phyloP scores from a whole-genome alignment of 1,139 yeast species.

The Spathaspora jeffriesii region DNA sequence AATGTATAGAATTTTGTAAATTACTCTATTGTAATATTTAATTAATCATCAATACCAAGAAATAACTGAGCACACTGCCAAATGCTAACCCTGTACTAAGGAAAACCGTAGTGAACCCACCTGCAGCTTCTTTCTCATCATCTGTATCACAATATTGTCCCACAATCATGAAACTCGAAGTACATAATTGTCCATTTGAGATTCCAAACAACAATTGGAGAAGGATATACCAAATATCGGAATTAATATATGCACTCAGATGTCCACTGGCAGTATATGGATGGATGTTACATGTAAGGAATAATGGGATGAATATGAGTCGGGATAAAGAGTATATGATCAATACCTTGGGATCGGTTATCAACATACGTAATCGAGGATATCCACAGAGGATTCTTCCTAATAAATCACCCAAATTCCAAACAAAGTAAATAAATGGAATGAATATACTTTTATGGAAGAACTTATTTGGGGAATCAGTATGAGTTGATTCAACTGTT shows the following conservation, averaged over 20 bases:
- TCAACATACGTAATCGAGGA: constrained; percentile 36
- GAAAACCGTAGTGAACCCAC: constrained; percentile 84
- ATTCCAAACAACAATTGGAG: constrained; percentile 80
- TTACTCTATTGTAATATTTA: constrained; percentile 8
- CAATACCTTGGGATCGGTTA: constrained; percentile 40
- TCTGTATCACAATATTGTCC: constrained; percentile 58
- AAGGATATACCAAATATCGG: constrained; percentile 68
- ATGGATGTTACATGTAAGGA: constrained; percentile 67
- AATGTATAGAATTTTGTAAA: background rate
- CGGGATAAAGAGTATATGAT: constrained; percentile 57
- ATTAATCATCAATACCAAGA: constrained; percentile 45
- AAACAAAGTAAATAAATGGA: constrained; percentile 73
- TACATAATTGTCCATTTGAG: constrained; percentile 83
- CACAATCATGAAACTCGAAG: constrained; percentile 81
- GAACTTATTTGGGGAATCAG: constrained; percentile 26
- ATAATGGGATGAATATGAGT: constrained; percentile 58
- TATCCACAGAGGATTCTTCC: constrained; percentile 74
- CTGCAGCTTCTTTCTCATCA: constrained; percentile 86
- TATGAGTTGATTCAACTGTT: constrained; percentile 53
- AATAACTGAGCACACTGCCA: constrained; percentile 76
- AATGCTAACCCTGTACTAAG: constrained; percentile 73
- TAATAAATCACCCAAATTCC: constrained; percentile 87
- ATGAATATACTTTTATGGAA: constrained; percentile 56
- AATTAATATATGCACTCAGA: constrained; percentile 41
- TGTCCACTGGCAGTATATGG: constrained; percentile 20